phyloP scores from a whole-genome alignment of 2,329 filamentous ascomycete species.

The Ophiostoma tasmaniense region DNA sequence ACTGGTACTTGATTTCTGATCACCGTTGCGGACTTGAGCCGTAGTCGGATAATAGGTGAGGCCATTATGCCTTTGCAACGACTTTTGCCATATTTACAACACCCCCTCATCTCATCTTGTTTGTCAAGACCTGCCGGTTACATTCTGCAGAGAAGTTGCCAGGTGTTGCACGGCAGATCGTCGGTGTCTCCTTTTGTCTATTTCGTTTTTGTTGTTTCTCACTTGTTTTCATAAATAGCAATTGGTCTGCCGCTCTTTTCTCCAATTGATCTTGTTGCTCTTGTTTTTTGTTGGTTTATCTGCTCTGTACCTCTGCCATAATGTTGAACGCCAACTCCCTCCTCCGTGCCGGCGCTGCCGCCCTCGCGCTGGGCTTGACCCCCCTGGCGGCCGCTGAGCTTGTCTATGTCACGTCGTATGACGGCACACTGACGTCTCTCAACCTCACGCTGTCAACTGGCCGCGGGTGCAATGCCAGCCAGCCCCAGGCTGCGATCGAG shows the following conservation, averaged over 20 bases:
- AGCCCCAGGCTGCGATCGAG: constrained; percentile 30
- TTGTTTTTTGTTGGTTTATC: not conserved
- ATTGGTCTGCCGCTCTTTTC: not conserved
- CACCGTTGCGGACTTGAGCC: not conserved
- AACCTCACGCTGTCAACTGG: constrained; percentile 30
- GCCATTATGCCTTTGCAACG: not conserved
- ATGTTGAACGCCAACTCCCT: constrained; percentile 7
- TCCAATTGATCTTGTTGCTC: not conserved
- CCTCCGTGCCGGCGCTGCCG: constrained; percentile 17
- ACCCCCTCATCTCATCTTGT: not conserved
- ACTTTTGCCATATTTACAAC: not conserved
- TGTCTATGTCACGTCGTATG: constrained; percentile 43
- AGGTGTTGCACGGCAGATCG: not conserved
- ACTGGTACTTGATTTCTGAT: not conserved
- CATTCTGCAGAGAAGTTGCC: not conserved
- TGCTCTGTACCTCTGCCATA: not conserved
- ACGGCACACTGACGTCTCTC: constrained; percentile 41
- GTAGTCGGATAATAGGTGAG: not conserved
- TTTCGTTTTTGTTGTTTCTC: not conserved
- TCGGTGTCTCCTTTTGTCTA: not conserved
- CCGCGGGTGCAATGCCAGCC: not conserved
- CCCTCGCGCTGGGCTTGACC: constrained; percentile 21
- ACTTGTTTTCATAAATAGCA: not conserved
- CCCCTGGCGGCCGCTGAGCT: constrained; percentile 31
- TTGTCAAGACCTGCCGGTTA: not conserved